phyloP scores from a whole-genome alignment of 73 alveolate species.

The Paramecium tetraurelia region DNA sequence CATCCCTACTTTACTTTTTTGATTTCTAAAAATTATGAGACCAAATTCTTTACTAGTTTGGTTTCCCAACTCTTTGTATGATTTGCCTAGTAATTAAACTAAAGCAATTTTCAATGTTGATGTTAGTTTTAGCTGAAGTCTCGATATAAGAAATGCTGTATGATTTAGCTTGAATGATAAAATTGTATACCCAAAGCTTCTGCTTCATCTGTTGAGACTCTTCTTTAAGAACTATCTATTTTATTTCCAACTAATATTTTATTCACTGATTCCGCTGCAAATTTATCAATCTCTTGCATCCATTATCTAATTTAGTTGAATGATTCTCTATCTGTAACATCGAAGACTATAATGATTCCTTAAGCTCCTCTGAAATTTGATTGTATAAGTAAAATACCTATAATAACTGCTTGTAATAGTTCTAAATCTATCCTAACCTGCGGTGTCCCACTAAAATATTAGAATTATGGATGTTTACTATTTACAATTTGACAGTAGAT shows the following conservation, averaged over 20 bases:
- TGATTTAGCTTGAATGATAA: not conserved
- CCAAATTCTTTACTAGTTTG: not conserved
- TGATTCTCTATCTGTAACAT: constrained; percentile 82
- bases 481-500: constrained; percentile 48
- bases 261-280: constrained; percentile 17
- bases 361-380: constrained; percentile 70
- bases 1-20: constrained; percentile 28
- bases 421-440: constrained; percentile 86
- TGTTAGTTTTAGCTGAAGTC: constrained; percentile 28
- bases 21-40: not conserved
- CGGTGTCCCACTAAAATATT: constrained; percentile 79
- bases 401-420: constrained; percentile 78
- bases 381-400: not conserved
- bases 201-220: constrained; percentile 60
- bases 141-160: constrained; percentile 13
- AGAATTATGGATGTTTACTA: constrained; percentile 1
- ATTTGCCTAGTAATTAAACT: constrained; percentile 32
- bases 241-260: constrained; percentile 59
- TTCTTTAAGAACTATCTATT: constrained; percentile 30
- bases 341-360: constrained; percentile 82
- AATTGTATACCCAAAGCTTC: not conserved
- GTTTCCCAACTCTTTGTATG: not conserved
- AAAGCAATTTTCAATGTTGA: constrained; percentile 18
- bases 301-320: constrained; percentile 78
- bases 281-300: constrained; percentile 83